Percentiles rank a stretch among this genome's conserved stretches.
Conservation (phyloP, 208 protist species). For the Leishmania amazonensis region DNA sequence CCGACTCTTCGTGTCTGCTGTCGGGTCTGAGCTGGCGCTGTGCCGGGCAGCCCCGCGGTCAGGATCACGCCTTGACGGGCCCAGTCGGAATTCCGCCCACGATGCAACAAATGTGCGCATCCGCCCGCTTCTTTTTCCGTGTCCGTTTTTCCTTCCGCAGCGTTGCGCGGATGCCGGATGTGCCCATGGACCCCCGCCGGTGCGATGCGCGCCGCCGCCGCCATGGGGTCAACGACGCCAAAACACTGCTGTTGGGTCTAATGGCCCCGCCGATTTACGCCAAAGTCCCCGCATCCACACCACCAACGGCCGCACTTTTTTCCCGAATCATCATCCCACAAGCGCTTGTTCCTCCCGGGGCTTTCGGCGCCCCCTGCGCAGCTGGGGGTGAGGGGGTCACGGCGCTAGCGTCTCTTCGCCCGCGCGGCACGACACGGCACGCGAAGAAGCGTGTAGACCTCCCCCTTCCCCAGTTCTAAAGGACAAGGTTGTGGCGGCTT, state of each 20-base stretch:
- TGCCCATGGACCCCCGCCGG: not conserved
- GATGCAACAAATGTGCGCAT: not conserved
- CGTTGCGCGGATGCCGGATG: not conserved
- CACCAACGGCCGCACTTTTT: no score
- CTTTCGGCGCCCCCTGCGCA: no score
- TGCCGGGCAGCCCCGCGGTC: not conserved
- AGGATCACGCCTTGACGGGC: not conserved
- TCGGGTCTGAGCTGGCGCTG: not conserved
- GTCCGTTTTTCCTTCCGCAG: not conserved
- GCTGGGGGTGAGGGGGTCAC: no score
- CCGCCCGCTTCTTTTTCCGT: not conserved
- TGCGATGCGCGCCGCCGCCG: not conserved
- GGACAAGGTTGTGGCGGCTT: no score
- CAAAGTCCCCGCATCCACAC: no score
- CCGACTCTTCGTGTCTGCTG: not conserved
- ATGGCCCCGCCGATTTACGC: no score
- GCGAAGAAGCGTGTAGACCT: no score
- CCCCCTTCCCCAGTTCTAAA: no score
- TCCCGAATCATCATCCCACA: no score
- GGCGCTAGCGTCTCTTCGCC: no score
- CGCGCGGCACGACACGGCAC: no score
- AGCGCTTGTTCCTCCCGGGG: no score
- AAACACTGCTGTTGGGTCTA: rapidly evolving
- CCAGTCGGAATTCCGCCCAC: not conserved
- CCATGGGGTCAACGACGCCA: not conserved